Evolutionary conservation across 139 green algal species (phyloP).

Genomic region (Haematococcus sp.): DNA sequence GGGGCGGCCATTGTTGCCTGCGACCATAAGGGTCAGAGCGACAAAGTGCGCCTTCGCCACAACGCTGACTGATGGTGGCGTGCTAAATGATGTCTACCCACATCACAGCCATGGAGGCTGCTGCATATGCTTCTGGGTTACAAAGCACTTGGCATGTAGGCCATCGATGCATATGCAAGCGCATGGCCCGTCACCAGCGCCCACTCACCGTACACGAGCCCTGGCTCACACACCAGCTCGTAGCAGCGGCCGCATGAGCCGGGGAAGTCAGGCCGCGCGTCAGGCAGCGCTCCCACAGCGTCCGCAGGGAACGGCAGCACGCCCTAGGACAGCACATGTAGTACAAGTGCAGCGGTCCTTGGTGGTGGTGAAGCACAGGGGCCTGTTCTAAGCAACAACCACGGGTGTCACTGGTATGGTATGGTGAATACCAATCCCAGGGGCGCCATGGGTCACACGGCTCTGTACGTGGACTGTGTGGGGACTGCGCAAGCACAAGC

Average conservation of each 20-base stretch:
- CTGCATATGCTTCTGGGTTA: background rate
- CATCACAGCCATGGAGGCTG: too few relatives aligned
- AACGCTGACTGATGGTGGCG: too few relatives aligned
- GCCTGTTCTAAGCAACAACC: too few relatives aligned
- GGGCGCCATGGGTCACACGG: too few relatives aligned
- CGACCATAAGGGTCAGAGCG: background rate
- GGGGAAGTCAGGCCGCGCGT: slow-evolving; percentile 19
- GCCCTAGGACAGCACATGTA: background rate
- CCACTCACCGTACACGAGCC: background rate
- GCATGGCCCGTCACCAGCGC: slow-evolving; percentile 15
- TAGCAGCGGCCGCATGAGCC: slow-evolving; percentile 31
- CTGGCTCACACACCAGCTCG: background rate
- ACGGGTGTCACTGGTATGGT: too few relatives aligned
- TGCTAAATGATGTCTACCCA: too few relatives aligned
- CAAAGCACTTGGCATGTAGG: background rate
- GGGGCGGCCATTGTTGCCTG: slow-evolving; percentile 15
- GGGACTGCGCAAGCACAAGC: background rate
- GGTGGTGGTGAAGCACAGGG: background rate
- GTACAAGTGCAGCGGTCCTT: background rate
- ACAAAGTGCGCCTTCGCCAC: background rate
- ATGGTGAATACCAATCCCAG: too few relatives aligned
- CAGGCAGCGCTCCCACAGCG: slow-evolving; percentile 6
- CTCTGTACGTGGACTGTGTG: background rate
- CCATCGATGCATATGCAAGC: background rate
- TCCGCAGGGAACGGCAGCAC: slow-evolving; percentile 9